A percentile compares a stretch with the other conserved stretches of the same genome.
Conservation (phyloP, 2,329 filamentous ascomycete species). For the Dactylellina drechsleri region DNA sequence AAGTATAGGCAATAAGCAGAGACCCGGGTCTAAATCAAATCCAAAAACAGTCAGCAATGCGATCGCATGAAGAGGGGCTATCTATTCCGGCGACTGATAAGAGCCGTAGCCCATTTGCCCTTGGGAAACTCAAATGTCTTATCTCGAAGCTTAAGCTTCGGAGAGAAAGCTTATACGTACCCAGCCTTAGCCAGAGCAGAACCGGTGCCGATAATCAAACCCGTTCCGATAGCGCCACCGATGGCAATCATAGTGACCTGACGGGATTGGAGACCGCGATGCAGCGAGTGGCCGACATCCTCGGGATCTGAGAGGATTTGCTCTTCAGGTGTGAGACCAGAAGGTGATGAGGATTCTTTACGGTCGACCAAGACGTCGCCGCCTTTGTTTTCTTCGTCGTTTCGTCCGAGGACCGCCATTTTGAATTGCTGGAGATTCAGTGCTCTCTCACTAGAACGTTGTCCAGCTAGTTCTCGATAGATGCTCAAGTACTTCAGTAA, state of each 20-base stretch:
- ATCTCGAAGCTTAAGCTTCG: constrained; percentile 26
- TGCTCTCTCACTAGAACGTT: not conserved
- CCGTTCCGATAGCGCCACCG: constrained; percentile 78
- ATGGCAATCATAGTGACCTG: constrained; percentile 75
- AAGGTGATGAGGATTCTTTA: constrained; percentile 23
- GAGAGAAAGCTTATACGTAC: constrained; percentile 59
- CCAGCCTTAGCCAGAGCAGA: constrained; percentile 65
- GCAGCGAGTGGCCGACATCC: constrained; percentile 60
- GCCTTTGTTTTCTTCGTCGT: constrained; percentile 49
- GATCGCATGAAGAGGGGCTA: constrained; percentile 3
- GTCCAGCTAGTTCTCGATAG: not conserved
- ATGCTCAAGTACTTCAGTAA: not conserved
- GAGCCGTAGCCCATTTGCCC: not conserved
- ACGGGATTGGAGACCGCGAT: constrained; percentile 67
- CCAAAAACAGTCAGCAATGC: constrained; percentile 35
- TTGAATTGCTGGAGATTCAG: constrained; percentile 9
- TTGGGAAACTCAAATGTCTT: constrained; percentile 20
- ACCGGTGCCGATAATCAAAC: constrained; percentile 76
- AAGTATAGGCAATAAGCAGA: constrained; percentile 62
- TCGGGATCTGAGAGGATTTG: constrained; percentile 46
- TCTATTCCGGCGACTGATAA: not conserved
- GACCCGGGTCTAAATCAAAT: constrained; percentile 59
- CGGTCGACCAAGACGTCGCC: constrained; percentile 37
- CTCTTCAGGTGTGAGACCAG: constrained; percentile 30
- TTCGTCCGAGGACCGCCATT: constrained; percentile 45